Conservation (phyloP, 1,284 basidiomycete species). For the Tylopilus sp. region DNA sequence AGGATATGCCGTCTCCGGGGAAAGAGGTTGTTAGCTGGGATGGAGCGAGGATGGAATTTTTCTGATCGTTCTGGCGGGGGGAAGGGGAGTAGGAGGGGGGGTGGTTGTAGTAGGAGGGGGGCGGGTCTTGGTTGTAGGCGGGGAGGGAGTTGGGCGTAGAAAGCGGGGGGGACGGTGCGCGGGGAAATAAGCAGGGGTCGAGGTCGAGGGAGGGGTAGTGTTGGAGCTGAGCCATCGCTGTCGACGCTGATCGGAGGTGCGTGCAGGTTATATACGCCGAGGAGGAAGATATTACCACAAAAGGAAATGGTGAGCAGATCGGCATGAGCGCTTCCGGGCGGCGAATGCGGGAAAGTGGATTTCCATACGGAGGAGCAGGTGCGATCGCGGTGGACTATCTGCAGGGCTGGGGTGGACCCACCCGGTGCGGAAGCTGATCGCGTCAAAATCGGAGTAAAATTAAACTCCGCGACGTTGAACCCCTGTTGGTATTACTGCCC, state of each 20-base stretch:
- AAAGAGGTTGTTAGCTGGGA: constrained; percentile 10
- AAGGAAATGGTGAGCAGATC: constrained; percentile 18
- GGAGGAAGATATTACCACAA: constrained; percentile 8
- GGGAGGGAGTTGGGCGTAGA: no score
- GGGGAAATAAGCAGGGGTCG: constrained; percentile 8
- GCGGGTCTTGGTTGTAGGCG: constrained; percentile 10
- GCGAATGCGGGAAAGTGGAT: background rate
- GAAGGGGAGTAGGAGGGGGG: constrained; percentile 5
- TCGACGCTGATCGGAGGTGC: constrained; percentile 7
- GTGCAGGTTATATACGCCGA: constrained; percentile 19
- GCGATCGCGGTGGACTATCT: background rate
- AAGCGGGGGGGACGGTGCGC: constrained; percentile 1
- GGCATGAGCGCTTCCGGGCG: constrained; percentile 12
- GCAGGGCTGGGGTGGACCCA: background rate
- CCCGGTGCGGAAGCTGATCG: constrained; percentile 24
- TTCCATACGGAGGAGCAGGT: background rate
- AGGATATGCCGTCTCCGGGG: constrained; percentile 25
- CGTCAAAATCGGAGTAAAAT: constrained; percentile 24
- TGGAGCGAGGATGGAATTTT: background rate
- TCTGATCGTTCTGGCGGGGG: constrained; percentile 3
- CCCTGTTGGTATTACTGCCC: background rate
- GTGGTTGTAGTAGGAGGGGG: constrained; percentile 11
- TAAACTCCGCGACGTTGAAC: constrained; percentile 21
- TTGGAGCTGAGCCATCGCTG: constrained; percentile 22
- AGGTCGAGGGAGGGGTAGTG: constrained; percentile 17